Evolutionary conservation across 371 early-diverging fungal species (phyloP).

Genomic region (Apophysomyces variabilis): DNA sequence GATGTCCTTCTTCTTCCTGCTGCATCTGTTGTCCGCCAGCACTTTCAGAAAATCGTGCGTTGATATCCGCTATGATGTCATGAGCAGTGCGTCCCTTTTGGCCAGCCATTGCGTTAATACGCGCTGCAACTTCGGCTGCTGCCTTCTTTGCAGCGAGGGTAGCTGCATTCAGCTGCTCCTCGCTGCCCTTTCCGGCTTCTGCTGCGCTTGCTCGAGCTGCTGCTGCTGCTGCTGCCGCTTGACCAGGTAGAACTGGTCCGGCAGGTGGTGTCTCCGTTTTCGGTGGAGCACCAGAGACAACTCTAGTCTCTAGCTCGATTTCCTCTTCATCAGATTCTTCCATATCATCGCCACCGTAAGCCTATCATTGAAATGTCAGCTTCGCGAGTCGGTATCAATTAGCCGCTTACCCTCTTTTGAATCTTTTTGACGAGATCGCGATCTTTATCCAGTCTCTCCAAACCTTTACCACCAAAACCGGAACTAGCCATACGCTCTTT

Average conservation of each 20-base stretch:
- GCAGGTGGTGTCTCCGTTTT: conserved; percentile 15
- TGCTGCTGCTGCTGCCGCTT: conserved; percentile 54
- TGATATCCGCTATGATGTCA: conserved; percentile 42
- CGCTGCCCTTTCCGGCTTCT: conserved; percentile 42
- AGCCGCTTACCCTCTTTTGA: conserved; percentile 78
- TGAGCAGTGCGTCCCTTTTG: conserved; percentile 24
- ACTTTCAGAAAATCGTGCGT: conserved; percentile 27
- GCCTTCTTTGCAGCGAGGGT: conserved; percentile 56
- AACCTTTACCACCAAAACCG: conserved; percentile 97
- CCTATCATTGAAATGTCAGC: conserved; percentile 23
- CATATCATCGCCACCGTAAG: conserved; percentile 76
- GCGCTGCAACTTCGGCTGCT: conserved; percentile 50
- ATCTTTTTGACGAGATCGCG: conserved; percentile 89
- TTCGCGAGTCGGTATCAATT: background rate
- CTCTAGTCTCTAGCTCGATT: conserved; percentile 54
- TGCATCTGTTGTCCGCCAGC: conserved; percentile 16
- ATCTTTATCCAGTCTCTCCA: conserved; percentile 93
- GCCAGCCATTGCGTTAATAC: conserved; percentile 48
- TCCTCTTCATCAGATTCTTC: conserved; percentile 77
- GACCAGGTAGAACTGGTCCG: conserved; percentile 30
- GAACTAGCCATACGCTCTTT: conserved; percentile 80
- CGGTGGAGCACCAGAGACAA: conserved; percentile 25
- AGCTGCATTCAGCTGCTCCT: conserved; percentile 50
- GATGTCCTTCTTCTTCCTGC: conserved; percentile 35
- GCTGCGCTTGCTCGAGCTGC: conserved; percentile 49